Percentiles rank a stretch among this genome's conserved stretches.
Conservation (phyloP, 108 stramenopile genomes). For the Poteriospumella lacustris region DNA sequence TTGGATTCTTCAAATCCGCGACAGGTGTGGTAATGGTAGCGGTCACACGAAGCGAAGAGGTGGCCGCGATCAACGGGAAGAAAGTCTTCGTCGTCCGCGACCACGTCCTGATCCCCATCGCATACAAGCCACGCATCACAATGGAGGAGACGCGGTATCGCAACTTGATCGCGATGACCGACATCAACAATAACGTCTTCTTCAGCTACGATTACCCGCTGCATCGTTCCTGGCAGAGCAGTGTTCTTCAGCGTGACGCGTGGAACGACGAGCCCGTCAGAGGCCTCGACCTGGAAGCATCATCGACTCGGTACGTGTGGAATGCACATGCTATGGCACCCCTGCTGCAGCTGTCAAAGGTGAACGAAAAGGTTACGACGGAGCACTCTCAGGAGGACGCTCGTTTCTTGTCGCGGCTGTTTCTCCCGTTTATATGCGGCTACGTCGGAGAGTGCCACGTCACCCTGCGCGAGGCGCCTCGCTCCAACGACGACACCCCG, state of each 20-base stretch:
- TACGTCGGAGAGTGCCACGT: no score
- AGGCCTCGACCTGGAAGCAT: not conserved
- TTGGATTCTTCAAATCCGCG: no score
- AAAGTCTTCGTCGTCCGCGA: not conserved
- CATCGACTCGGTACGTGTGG: not conserved
- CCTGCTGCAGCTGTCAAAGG: not conserved
- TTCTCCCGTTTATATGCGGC: no score
- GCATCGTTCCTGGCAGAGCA: not conserved
- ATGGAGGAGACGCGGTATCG: not conserved
- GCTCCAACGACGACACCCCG: no score
- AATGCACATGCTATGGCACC: not conserved
- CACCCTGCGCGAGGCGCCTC: no score
- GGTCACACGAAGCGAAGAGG: no score
- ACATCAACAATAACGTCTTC: not conserved
- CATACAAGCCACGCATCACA: not conserved
- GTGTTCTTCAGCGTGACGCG: not conserved
- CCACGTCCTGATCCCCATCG: not conserved
- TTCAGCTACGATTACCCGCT: conserved; percentile 1
- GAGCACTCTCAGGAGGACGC: not conserved
- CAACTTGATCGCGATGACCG: not conserved
- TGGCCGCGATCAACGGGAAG: not conserved
- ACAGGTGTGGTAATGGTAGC: no score
- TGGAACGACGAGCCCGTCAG: not conserved
- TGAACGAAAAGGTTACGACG: not conserved
- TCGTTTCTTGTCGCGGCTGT: no score